phyloP scores from a whole-genome alignment of 1,139 yeast species.

The Suhomyces choctaworum region DNA sequence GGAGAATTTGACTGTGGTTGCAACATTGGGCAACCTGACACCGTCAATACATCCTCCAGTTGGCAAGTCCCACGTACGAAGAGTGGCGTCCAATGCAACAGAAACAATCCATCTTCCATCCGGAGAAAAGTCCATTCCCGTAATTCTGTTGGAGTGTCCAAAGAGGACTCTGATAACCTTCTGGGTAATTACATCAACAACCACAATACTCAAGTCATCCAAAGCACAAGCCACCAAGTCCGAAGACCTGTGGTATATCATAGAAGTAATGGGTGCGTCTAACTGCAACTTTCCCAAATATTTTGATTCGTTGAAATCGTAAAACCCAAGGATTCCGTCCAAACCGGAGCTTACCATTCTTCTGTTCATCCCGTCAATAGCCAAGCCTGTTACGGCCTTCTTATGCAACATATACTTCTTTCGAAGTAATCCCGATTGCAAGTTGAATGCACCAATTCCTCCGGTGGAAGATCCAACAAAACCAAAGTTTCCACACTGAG shows the following conservation, averaged over 20 bases:
- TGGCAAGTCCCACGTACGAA: constrained; percentile 97
- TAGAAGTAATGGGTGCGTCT: constrained; percentile 73
- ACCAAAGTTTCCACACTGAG: constrained; percentile 95
- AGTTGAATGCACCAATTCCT: constrained; percentile 82
- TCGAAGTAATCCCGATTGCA: constrained; percentile 85
- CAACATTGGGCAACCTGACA: constrained; percentile 72
- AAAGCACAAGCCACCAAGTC: constrained; percentile 83
- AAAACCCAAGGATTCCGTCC: constrained; percentile 87
- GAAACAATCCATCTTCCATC: constrained; percentile 96
- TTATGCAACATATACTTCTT: constrained; percentile 68
- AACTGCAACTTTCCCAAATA: constrained; percentile 67
- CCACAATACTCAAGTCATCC: constrained; percentile 82
- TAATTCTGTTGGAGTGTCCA: constrained; percentile 90
- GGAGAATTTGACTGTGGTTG: constrained; percentile 76
- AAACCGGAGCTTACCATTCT: constrained; percentile 84
- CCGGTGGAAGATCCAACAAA: constrained; percentile 90
- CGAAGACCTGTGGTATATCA: constrained; percentile 78
- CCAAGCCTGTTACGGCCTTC: constrained; percentile 83
- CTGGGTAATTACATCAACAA: constrained; percentile 79
- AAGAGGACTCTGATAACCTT: constrained; percentile 81
- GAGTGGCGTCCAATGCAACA: constrained; percentile 79
- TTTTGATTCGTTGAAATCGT: constrained; percentile 75
- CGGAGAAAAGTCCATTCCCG: constrained; percentile 87
- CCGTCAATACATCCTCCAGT: constrained; percentile 98
- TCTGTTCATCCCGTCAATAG: constrained; percentile 86